Evolutionary conservation across 805 yeast genomes (phyloP), one percentile per base, ranked within the genome.

Genomic region (Metschnikowia drakensbergensis): DNA sequence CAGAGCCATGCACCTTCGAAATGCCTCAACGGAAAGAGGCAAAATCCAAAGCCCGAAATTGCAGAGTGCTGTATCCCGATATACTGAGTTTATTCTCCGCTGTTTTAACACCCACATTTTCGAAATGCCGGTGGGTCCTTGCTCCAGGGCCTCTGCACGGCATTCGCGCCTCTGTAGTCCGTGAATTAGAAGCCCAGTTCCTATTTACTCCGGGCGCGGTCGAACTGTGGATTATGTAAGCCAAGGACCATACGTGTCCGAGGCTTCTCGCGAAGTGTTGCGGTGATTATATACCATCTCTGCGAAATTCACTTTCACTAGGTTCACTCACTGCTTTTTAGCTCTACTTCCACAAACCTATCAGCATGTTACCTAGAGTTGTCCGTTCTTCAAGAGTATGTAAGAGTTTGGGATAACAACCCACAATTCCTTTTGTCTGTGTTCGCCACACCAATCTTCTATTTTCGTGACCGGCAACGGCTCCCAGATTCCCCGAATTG

Each of bases 381-480:
- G 67, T 65, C 55, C 74, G 76, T 67, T 63, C 71, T 48, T 58
- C 74, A 48, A 72, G 66, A 64, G 76, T 72, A 71, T 59, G 76
- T 71, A 37, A 26, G 9, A 5, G 17, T 13, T 17, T 10, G 25
- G 25, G 17, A 17, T 17, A 17, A 17, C 17, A 17, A 17, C 17
- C 17, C 17, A 2, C 17, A 34, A 34, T 7, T 4, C 4, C 30
- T 22, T 5, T n/a, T n/a, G n/a, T n/a, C 40, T 23, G 28, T 31
- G 10, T 31, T 31, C 13, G 10, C 13, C 33, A 11, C 10, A 11
- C 7, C 6, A 9, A 11, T 31, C 17, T 17, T 17, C 17, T 17
- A 17, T 17, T 17, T 17, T n/a, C n/a, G n/a, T n/a, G n/a, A n/a
- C n/a, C n/a, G n/a, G n/a, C n/a, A n/a, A 17, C 17, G 17, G 17